Percentiles rank a stretch among this genome's conserved stretches.
phyloP scores from a whole-genome alignment of 2,329 filamentous ascomycete genomes.

The Colletotrichum sidae region DNA sequence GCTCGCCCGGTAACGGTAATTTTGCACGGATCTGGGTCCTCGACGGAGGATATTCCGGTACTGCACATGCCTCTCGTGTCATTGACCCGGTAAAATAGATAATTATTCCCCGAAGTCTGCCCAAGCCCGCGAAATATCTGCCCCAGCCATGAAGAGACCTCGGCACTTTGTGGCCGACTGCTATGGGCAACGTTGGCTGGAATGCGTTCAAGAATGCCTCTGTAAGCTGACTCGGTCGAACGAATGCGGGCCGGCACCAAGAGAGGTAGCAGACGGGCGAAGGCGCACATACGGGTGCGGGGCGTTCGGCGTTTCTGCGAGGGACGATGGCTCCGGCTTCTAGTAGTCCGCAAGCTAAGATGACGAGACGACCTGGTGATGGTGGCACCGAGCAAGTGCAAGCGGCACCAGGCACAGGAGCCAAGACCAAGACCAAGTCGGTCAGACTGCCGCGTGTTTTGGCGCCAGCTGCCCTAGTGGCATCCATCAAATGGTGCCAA shows the following conservation, averaged over 20 bases:
- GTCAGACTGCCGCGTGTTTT: conserved; percentile 24
- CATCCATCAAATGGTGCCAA: conserved; percentile 28
- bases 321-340: not conserved
- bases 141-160: not conserved
- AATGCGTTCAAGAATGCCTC: conserved; percentile 22
- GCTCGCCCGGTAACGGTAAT: not conserved
- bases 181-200: conserved; percentile 1
- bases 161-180: conserved; percentile 2
- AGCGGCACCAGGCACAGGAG: conserved; percentile 2
- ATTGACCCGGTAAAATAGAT: conserved; percentile 7
- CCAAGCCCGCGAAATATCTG: not conserved
- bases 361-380: conserved; percentile 5
- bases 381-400: not conserved
- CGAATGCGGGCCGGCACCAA: conserved; percentile 7
- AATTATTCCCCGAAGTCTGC: conserved; percentile 10
- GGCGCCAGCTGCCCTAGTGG: conserved; percentile 5
- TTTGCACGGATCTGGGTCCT: conserved; percentile 15
- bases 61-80: not conserved
- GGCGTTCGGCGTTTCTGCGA: conserved; percentile 8
- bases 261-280: conserved; percentile 4
- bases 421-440: conserved; percentile 21
- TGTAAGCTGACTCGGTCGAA: conserved; percentile 12
- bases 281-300: not conserved
- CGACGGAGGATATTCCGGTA: conserved; percentile 16
- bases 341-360: not conserved